phyloP scores from a whole-genome alignment of 2,329 filamentous ascomycete species.

The Aspergillus flavus region DNA sequence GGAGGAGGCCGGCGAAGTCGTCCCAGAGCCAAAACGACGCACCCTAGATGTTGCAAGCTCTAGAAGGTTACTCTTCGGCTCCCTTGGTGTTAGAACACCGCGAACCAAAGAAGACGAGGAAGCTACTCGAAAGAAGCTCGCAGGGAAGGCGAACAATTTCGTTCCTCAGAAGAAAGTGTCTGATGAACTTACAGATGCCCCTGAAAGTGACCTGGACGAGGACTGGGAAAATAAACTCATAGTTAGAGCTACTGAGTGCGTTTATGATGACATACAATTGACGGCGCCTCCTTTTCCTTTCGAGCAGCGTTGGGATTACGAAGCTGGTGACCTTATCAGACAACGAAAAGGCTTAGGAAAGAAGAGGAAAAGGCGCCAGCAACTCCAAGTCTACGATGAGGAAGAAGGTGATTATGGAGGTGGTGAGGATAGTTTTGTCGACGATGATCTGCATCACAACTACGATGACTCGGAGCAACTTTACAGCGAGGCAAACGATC shows the following conservation, averaged over 20 bases:
- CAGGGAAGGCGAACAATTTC: slow-evolving; percentile 52
- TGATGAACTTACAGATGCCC: slow-evolving; percentile 24
- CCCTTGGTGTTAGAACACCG: slow-evolving; percentile 69
- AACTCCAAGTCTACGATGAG: slow-evolving; percentile 51
- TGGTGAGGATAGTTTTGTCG: slow-evolving; percentile 40
- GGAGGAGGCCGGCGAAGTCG: slow-evolving; percentile 15
- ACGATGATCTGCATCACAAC: slow-evolving; percentile 34
- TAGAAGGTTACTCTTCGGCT: slow-evolving; percentile 70
- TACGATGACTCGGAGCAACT: slow-evolving; percentile 47
- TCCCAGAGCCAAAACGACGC: slow-evolving; percentile 36
- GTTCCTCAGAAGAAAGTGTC: slow-evolving; percentile 31
- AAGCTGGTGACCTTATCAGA: slow-evolving; percentile 59
- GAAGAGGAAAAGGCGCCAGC: slow-evolving; percentile 53
- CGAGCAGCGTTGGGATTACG: slow-evolving; percentile 82
- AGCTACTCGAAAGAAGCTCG: slow-evolving; percentile 61
- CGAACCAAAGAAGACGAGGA: slow-evolving; percentile 70
- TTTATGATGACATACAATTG: slow-evolving; percentile 67
- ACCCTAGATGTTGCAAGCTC: slow-evolving; percentile 63
- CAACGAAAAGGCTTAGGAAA: slow-evolving; percentile 39
- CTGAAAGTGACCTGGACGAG: slow-evolving; percentile 55
- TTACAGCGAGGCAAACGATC: slow-evolving; percentile 19
- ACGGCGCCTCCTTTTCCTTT: slow-evolving; percentile 87
- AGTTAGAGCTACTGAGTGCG: slow-evolving; percentile 82
- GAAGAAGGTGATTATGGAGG: slow-evolving; percentile 45
- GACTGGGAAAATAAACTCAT: slow-evolving; percentile 75